Base-by-base conservation (phyloP, 192 early-diverging fungal species). In the Glomus cerebriforme region DNA sequence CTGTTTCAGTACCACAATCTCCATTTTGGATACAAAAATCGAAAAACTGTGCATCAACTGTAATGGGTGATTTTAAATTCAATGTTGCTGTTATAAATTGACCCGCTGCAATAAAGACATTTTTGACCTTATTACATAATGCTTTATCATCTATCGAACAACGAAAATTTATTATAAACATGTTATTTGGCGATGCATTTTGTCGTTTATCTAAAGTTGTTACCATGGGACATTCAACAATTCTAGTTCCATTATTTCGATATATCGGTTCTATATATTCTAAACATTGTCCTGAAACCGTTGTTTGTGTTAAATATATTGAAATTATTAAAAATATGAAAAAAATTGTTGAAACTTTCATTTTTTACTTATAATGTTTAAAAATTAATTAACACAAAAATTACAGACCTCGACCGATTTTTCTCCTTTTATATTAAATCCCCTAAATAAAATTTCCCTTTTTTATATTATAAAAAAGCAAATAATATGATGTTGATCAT, bases 31-130 rank as follows among this genome's bases (percentile, higher is more conserved):
- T 9, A 74, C 85, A 86, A 75, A 86, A 86, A 7, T 73, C 58
- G 17, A 81, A 19, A 72, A 78, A 84, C 10, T 79, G 63, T 29
- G 82, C 81, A 77, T 86, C 83, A 19, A 84, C 81, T 7, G 27
- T 67, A 15, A 86, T 49, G 8, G 76, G 78, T 35, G 73, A 13
- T 58, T 77, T 73, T n/a, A 86, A 47, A 9, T 60, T 47, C 34
- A 86, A n/a, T 9, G 79, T 59, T 15, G 67, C 70, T 10, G 83
- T 78, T 27, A 86, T 79, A 22, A 84, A 77, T 26, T 72, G 37
- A 13, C 70, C 73, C 24, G 85, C 83, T 35, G 68, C 29, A 26
- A 70, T 35, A 77, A 83, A 85, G 7, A 77, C 74, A 31, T 47
- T 59, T 31, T 79, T 19, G n/a, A 80, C 84, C 27, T 79, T 80